A percentile compares a stretch with the other conserved stretches of the same genome.
phyloP scores from a whole-genome alignment of 2,329 filamentous ascomycete genomes.

The Emmonsia crescens region DNA sequence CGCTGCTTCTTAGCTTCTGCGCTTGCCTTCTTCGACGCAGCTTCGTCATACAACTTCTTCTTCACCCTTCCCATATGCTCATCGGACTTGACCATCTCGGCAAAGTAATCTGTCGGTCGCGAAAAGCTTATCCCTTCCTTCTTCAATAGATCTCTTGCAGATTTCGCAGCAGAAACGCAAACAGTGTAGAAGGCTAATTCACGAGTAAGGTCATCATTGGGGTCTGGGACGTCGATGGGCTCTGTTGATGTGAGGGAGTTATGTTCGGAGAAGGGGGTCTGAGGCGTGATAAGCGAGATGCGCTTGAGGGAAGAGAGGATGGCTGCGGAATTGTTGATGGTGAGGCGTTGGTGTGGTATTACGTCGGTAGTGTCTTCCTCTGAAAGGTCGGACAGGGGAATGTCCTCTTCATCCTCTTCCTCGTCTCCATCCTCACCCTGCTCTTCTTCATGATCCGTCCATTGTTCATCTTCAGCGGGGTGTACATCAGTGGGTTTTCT shows the following conservation, averaged over 20 bases:
- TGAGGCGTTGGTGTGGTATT: constrained; percentile 80
- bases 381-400: constrained; percentile 74
- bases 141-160: constrained; percentile 62
- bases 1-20: constrained; percentile 83
- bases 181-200: constrained; percentile 92
- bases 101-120: constrained; percentile 88
- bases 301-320: constrained; percentile 71
- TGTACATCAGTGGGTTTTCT: constrained; percentile 11
- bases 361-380: constrained; percentile 79
- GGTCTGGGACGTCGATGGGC: constrained; percentile 64
- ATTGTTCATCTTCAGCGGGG: constrained; percentile 15
- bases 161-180: constrained; percentile 64
- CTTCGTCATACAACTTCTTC: constrained; percentile 83
- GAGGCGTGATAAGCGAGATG: constrained; percentile 42
- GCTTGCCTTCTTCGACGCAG: constrained; percentile 81
- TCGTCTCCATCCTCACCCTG: constrained; percentile 44
- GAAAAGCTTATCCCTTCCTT: constrained; percentile 78
- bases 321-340: constrained; percentile 92
- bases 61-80: constrained; percentile 98
- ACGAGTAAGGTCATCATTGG: constrained; percentile 82
- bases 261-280: constrained; percentile 70
- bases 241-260: constrained; percentile 61
- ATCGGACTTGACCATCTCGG: constrained; percentile 97
- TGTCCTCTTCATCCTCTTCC: constrained; percentile 72
- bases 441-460: constrained; percentile 24